Evolutionary conservation across 208 protist genomes (phyloP).

Genomic region (Lotmaria passim): DNA sequence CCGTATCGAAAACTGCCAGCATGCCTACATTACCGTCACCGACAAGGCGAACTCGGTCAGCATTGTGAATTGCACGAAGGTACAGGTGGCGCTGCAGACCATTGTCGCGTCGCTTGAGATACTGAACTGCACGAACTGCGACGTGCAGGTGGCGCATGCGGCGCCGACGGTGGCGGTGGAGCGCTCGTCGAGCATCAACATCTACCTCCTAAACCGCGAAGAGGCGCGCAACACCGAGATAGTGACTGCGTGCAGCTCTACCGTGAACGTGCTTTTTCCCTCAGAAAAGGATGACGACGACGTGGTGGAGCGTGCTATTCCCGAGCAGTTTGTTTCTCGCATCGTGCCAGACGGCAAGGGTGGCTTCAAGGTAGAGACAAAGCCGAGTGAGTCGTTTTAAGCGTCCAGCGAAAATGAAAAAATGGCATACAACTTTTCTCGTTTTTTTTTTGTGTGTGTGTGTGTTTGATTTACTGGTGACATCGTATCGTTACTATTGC

Average conservation of each 20-base stretch:
- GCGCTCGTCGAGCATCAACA: slow-evolving; percentile 61
- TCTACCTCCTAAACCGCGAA: slow-evolving; percentile 69
- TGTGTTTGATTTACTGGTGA: no score
- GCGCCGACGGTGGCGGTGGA: slow-evolving; percentile 74
- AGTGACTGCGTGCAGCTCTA: slow-evolving; percentile 73
- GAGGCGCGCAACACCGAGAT: slow-evolving; percentile 71
- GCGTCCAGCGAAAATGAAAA: no score
- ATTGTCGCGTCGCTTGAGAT: slow-evolving; percentile 76
- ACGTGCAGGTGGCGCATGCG: slow-evolving; percentile 68
- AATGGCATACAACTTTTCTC: neutral
- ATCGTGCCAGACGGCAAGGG: slow-evolving; percentile 69
- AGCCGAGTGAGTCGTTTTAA: slow-evolving; percentile 44
- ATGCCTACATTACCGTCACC: slow-evolving; percentile 66
- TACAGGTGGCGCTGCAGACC: slow-evolving; percentile 71
- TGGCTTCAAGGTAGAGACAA: slow-evolving; percentile 71
- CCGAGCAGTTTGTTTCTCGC: slow-evolving; percentile 81
- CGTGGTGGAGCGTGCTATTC: slow-evolving; percentile 72
- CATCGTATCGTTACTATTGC: no score
- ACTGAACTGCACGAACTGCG: slow-evolving; percentile 61
- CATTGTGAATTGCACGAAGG: slow-evolving; percentile 70
- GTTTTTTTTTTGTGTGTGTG: neutral
- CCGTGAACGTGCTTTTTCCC: slow-evolving; percentile 79
- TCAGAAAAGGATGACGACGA: slow-evolving; percentile 64
- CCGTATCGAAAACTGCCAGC: slow-evolving; percentile 70
- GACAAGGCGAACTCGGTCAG: slow-evolving; percentile 85